Conservation (phyloP, 2,329 filamentous ascomycete genomes). For the Orbilia brochopaga region DNA sequence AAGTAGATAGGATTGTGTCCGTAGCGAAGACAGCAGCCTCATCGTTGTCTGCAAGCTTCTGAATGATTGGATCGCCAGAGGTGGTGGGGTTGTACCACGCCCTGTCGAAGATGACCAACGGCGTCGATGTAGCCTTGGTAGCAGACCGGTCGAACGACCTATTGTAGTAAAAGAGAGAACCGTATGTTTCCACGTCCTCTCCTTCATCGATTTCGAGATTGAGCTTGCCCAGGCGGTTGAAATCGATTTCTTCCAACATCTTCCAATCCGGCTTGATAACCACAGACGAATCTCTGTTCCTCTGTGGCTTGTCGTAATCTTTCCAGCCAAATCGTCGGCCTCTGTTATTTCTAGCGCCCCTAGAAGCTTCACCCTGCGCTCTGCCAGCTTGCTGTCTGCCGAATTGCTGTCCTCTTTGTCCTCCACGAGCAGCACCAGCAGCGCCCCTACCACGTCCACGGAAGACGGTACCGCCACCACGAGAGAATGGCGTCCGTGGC, state of each 20-base stretch:
- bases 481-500: slow-evolving; percentile 73
- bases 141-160: slow-evolving; percentile 87
- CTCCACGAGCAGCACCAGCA: slow-evolving; percentile 72
- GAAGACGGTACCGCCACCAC: slow-evolving; percentile 88
- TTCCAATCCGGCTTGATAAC: slow-evolving; percentile 96
- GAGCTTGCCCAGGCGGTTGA: slow-evolving; percentile 90
- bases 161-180: slow-evolving; percentile 99
- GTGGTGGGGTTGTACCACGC: slow-evolving; percentile 98
- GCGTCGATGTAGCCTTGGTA: slow-evolving; percentile 85
- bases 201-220: slow-evolving; percentile 94
- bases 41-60: slow-evolving; percentile 93
- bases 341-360: slow-evolving; percentile 71
- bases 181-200: slow-evolving; percentile 92
- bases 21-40: slow-evolving; percentile 97
- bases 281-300: slow-evolving; percentile 93
- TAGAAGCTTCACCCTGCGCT: slow-evolving; percentile 73
- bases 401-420: slow-evolving; percentile 69
- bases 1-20: slow-evolving; percentile 96
- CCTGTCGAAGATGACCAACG: slow-evolving; percentile 85
- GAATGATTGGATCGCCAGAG: slow-evolving; percentile 92
- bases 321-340: slow-evolving; percentile 95
- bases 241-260: slow-evolving; percentile 97
- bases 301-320: slow-evolving; percentile 96
- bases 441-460: slow-evolving; percentile 81
- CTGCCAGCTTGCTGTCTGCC: slow-evolving; percentile 71